Evolutionary conservation across 495 filamentous ascomycete genomes (phyloP).

Genomic region (Aspergillus ostianus): DNA sequence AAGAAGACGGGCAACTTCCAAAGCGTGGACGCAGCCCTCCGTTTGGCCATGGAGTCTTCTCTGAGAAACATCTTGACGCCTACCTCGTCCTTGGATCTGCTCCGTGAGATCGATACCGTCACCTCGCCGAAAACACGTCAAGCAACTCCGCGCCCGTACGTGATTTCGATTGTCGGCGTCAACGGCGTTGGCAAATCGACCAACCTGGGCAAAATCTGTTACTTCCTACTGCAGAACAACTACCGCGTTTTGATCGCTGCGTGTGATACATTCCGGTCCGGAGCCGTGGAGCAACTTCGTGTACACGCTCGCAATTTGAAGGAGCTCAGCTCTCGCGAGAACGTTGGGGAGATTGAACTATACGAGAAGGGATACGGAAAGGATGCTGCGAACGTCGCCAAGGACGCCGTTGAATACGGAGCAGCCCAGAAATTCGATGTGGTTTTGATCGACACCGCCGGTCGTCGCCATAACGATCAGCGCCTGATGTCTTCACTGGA

Average conservation of each 20-base stretch:
- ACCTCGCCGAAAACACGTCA: conserved; percentile 55
- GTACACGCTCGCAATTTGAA: conserved; percentile 90
- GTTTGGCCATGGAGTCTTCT: conserved; percentile 81
- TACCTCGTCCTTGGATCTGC: conserved; percentile 87
- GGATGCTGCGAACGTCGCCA: conserved; percentile 91
- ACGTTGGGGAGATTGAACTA: conserved; percentile 74
- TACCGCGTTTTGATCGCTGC: conserved; percentile 94
- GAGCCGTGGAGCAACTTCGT: conserved; percentile 93
- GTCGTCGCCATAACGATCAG: conserved; percentile 91
- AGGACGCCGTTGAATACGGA: conserved; percentile 83
- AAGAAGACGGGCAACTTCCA: conserved; percentile 93
- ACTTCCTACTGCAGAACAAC: conserved; percentile 94
- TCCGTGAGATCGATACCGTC: conserved; percentile 85
- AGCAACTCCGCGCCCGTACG: conserved; percentile 73
- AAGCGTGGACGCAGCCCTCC: conserved; percentile 80
- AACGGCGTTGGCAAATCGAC: conserved; percentile 98
- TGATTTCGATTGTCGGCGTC: conserved; percentile 96
- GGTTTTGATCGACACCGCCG: conserved; percentile 94
- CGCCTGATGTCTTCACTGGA: conserved; percentile 92
- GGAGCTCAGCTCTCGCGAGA: conserved; percentile 78
- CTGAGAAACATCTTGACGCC: conserved; percentile 93
- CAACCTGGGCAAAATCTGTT: conserved; percentile 94
- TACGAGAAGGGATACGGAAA: conserved; percentile 98
- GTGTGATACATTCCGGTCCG: conserved; percentile 95
- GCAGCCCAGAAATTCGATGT: conserved; percentile 78